Evolutionary conservation across 371 early-diverging fungal species (phyloP), one percentile per base, ranked within the genome.

Genomic region (Mortierella sp.): DNA sequence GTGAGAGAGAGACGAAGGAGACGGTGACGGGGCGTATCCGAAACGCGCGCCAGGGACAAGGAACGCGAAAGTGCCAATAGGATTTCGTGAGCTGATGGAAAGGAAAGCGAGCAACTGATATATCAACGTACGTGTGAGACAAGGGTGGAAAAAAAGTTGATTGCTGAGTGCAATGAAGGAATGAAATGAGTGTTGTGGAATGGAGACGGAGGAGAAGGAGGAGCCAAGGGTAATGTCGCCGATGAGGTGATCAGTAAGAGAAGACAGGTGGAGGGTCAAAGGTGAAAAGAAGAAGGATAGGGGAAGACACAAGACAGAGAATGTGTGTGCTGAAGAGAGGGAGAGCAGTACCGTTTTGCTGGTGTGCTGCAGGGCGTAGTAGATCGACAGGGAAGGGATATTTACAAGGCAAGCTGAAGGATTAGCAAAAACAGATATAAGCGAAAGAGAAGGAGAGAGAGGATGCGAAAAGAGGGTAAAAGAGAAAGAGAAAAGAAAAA

Each of bases 11-110:
- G 72, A 64, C 37, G 34, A 44, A 43, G n/a, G 69, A 43, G 26
- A 43, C 43, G 21, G 55, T n/a, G 31, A 44, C 40, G 69, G 51
- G 51, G 43, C 43, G 44, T 21, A 67, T 24, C 40, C 9, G 67
- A 24, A 1, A 34, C 67, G 40, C 28, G 71, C 37, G 43, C 6
- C 43, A 40, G 43, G 43, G 43, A 69, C n/a, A 40, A 64, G 48
- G 64, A 28, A 71, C 72, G 72, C 64, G 77, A 71, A 34, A 70
- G 43, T 50, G 50, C 59, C 55, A 76, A 76, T 76, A 57, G 59
- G 50, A 76, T 31, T 71, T 31, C 24, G 71, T 46, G 67, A 8
- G 3, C 34, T 67, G 67, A 40, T 10, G 11, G 43, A 31, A 57
- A 26, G 13, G 11, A 28, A 26, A 13, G 5, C 28, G n/a, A 10